Evolutionary conservation across 169 alveolate genomes (phyloP), one percentile per base, ranked within the genome.

Genomic region (Cryptosporidium meleagridis): DNA sequence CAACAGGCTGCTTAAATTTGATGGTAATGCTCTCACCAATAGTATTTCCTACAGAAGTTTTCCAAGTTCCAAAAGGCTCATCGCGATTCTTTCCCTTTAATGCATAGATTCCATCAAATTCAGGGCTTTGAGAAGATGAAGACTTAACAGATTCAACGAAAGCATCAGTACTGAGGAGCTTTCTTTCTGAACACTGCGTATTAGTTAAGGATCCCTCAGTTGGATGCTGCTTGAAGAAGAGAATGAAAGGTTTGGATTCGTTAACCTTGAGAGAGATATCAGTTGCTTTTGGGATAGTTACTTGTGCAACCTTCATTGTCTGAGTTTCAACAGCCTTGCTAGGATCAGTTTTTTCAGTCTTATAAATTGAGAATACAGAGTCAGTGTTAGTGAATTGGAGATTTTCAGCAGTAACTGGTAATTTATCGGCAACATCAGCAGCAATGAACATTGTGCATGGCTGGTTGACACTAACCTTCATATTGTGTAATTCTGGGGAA

Each of bases 1-100:
- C 94, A 33, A 94, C 93, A 0, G 95, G 95, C 55, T 85, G 53
- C 21, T 84, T 93, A 70, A 94, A 94, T 80, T 85, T 69, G 26
- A 94, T 86, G 61, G 85, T 87, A 14, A 94, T 21, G 58, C 87
- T 87, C 59, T 94, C 95, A 39, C 95, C 95, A 23, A 91, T 61
- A n/a, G 94, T 85, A 39, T 87, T 91, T 41, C 93, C 92, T 21
- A 51, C 29, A 18, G 93, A 84, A 1, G 95, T 92, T 71, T 73
- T 85, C 95, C 95, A 93, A 70, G 93, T 70, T 44, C 94, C 91
- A 80, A 71, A 92, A 69, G 94, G 95, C 67, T 89, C 86, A 51
- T 94, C 94, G 67, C 92, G 67, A 65, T 93, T 92, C 84, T 86
- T 85, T 53, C 95, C 95, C 70, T 92, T 73, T 41, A 94, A 59